phyloP scores from a whole-genome alignment of 345 rosid species.

The Hibiscus tridactylites region DNA sequence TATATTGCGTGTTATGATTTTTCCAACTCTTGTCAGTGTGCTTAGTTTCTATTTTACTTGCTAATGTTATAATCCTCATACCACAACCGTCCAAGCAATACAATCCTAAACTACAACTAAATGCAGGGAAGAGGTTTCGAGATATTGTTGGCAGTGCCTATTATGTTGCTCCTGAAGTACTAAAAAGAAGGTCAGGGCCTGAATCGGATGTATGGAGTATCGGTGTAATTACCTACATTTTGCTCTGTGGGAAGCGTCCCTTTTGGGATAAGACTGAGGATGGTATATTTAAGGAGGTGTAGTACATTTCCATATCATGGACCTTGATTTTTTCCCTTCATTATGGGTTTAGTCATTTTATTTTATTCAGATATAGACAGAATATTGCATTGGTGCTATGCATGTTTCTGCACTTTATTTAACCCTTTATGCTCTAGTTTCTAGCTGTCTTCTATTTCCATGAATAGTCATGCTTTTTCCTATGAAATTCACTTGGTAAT shows the following conservation, averaged over 20 bases:
- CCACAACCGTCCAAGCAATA: conserved; percentile 3
- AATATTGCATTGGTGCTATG: neutral
- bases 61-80: neutral
- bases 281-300: conserved; percentile 95
- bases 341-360: conserved; percentile 3
- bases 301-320: conserved; percentile 15
- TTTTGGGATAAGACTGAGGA: conserved; percentile 99
- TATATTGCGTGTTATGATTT: neutral
- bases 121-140: conserved; percentile 66
- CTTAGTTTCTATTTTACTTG: neutral
- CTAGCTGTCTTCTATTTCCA: neutral
- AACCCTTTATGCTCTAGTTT: neutral
- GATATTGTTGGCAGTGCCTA: conserved; percentile 76
- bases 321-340: neutral
- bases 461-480: neutral
- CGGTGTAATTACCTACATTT: conserved; percentile 92
- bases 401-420: neutral
- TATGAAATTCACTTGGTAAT: neutral
- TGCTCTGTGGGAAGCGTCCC: conserved; percentile 91
- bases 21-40: neutral
- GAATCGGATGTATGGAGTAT: conserved; percentile 99
- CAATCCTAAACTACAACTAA: conserved; percentile 6
- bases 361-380: neutral
- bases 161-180: conserved; percentile 97
- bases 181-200: conserved; percentile 92